Conservation (phyloP, 2,329 filamentous ascomycete species). For the Cytospora mali region DNA sequence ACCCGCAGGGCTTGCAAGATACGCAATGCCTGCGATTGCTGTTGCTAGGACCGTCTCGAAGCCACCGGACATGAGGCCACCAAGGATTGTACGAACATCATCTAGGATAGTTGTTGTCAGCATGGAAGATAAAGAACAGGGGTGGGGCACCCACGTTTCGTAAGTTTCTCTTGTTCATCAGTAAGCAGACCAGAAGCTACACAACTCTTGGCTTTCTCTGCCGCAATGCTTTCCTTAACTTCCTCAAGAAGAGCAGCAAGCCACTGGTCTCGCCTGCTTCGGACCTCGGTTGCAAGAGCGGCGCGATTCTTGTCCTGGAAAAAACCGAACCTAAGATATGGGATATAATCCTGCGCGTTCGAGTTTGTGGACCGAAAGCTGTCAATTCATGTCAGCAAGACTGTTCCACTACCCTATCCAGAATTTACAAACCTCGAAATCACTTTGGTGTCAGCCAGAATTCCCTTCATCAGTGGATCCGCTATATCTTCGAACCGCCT, state of each 20-base stretch:
- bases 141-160: background rate
- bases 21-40: slow-evolving; percentile 31
- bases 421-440: slow-evolving; percentile 9
- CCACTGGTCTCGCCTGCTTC: slow-evolving; percentile 16
- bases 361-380: slow-evolving; percentile 22
- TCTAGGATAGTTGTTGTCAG: slow-evolving; percentile 3
- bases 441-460: slow-evolving; percentile 13
- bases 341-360: slow-evolving; percentile 16
- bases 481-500: slow-evolving; percentile 15
- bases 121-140: background rate
- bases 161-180: slow-evolving; percentile 9
- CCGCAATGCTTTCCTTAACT: background rate
- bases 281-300: background rate
- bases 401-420: background rate
- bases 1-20: slow-evolving; percentile 28
- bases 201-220: slow-evolving; percentile 3
- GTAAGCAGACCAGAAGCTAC: slow-evolving; percentile 17
- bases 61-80: slow-evolving; percentile 33
- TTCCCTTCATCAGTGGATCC: slow-evolving; percentile 15
- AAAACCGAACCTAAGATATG: slow-evolving; percentile 7
- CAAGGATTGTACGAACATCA: slow-evolving; percentile 31
- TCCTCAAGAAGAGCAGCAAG: slow-evolving; percentile 13
- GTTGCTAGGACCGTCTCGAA: slow-evolving; percentile 32
- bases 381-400: background rate
- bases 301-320: slow-evolving; percentile 8